Base-by-base conservation (phyloP, 73 alveolate species). In the Paramecium tetraurelia region DNA sequence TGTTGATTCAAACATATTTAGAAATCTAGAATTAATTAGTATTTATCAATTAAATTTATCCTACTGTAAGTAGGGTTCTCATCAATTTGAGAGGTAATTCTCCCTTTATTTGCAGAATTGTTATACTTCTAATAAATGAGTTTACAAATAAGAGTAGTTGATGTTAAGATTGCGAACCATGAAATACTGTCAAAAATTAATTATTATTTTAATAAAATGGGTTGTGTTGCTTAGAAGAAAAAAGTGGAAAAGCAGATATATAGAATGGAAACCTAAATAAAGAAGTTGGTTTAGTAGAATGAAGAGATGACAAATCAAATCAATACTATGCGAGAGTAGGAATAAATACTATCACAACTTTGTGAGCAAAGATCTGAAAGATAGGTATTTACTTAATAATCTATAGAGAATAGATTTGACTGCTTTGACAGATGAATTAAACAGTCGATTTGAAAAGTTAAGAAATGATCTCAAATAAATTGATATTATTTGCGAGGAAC, bases 341-440 rank as follows among this genome's bases (percentile, higher is more conserved):
- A 72, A 36, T 33, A 33, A 72, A 3, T 36, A n/a, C 7, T 72
- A 6, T 33, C 86, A 29, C 7, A 31, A 72, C 24, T 72, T n/a
- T 80, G 90, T 80, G 90, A 80, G 22, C 18, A 44, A 21, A 22
- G 72, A 80, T 24, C 76, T 16, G 90, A 80, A 46, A 80, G 90
- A 80, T 24, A 80, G 46, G 90, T 80, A 41, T 80, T 80, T 9
- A 44, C 21, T 36, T 75, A 41, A 20, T 80, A 22, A 21, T 24
- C 35, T 80, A 21, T 44, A 80, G 90, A 80, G 29, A 80, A 80
- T 80, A 40, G 90, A 80, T 46, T 43, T 76, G 70, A 76, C 89
- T 18, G 89, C 71, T 20, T 76, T 80, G 38, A 44, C 76, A 44
- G 90, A 80, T 43, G 90, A 80, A 35, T 80, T 80, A 44, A n/a